A percentile compares a stretch with the other conserved stretches of the same genome.
These are phyloP conservation scores for Hypomyces perniciosus DNA, from an alignment of 2,329 filamentous ascomycete genomes.

Conservation along the genomic window DNA sequence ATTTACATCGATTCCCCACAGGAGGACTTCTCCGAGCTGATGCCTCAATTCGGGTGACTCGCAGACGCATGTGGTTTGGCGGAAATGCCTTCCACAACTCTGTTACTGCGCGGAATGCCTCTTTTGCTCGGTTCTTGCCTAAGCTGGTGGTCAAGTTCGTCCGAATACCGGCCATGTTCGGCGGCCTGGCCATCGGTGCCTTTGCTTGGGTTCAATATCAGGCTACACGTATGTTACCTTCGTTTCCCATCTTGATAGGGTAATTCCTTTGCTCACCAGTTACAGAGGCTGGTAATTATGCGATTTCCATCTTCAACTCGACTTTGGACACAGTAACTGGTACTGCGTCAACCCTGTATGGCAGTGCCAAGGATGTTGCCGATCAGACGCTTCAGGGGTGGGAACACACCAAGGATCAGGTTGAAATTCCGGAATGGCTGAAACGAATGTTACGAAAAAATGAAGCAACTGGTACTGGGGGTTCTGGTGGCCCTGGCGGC, in stretches of 20 bases:
- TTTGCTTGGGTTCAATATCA: conserved; percentile 95
- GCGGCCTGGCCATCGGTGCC: conserved; percentile 78
- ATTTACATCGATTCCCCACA: conserved; percentile 60
- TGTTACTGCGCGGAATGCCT: conserved; percentile 57
- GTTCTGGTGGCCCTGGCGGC: conserved; percentile 43
- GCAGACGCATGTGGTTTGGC: conserved; percentile 67
- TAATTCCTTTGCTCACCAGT: conserved; percentile 19
- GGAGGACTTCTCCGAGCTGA: conserved; percentile 65
- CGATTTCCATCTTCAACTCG: conserved; percentile 61
- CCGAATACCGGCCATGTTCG: conserved; percentile 84
- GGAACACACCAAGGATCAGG: conserved; percentile 73
- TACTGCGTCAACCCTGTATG: conserved; percentile 64
- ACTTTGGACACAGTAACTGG: conserved; percentile 66
- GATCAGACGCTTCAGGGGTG: conserved; percentile 75
- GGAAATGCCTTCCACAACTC: conserved; percentile 82
- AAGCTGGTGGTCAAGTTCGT: conserved; percentile 87
- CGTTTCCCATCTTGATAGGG: background rate
- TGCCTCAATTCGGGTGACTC: conserved; percentile 53
- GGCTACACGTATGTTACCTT: conserved; percentile 63
- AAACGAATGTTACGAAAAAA: conserved; percentile 62
- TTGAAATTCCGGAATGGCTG: conserved; percentile 70
- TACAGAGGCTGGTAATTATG: conserved; percentile 44
- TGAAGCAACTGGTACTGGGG: conserved; percentile 51
- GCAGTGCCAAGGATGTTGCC: conserved; percentile 66
- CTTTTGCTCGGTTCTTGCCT: conserved; percentile 64